Conservation (phyloP, 2,329 filamentous ascomycete genomes). For the Aspergillus persii region DNA sequence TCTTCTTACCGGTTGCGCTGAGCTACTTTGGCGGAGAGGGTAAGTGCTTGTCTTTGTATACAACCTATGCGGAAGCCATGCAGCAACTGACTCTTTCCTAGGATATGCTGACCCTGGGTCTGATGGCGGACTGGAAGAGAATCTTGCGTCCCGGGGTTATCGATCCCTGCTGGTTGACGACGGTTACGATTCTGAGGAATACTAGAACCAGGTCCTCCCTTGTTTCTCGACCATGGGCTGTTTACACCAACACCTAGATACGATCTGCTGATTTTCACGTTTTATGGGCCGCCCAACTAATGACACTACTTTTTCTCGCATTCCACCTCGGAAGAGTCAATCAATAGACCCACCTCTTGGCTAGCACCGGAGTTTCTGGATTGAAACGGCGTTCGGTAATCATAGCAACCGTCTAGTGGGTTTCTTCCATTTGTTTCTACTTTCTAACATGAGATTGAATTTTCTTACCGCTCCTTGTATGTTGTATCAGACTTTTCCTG, state of each 20-base stretch:
- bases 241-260: background rate
- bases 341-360: background rate
- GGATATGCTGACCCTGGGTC: constrained; percentile 84
- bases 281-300: background rate
- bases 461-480: background rate
- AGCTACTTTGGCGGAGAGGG: constrained; percentile 80
- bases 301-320: background rate
- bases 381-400: background rate
- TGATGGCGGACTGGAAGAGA: constrained; percentile 85
- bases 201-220: constrained; percentile 25
- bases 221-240: background rate
- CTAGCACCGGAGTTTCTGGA: background rate
- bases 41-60: constrained; percentile 34
- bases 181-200: constrained; percentile 70
- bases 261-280: background rate
- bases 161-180: constrained; percentile 75
- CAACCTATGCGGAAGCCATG: too few species aligned
- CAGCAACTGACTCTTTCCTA: constrained; percentile 25
- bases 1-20: constrained; percentile 87
- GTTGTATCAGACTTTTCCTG: background rate
- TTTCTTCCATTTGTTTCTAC: background rate
- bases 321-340: background rate
- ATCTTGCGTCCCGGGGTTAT: constrained; percentile 76
- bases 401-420: background rate
- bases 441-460: background rate